Conservation (phyloP, 768 basidiomycete species). For the Exsudoporus frostii region DNA sequence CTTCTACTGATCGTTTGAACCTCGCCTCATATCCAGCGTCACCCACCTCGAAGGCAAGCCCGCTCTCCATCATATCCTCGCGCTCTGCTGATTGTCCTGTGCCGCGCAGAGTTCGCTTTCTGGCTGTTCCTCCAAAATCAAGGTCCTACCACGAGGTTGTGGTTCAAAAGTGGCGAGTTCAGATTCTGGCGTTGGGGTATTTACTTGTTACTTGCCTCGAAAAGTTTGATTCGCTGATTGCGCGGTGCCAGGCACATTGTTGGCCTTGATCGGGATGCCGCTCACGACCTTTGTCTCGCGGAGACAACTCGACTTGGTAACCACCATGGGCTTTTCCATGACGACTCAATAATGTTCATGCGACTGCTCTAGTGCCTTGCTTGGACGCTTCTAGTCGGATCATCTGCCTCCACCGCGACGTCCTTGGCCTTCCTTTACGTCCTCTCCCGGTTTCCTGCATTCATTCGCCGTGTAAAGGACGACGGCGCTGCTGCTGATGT, state of each 20-base stretch:
- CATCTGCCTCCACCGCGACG: conserved; percentile 61
- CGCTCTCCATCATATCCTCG: not conserved
- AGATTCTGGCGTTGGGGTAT: conserved; percentile 67
- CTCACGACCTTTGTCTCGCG: conserved; percentile 61
- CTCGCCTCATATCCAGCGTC: conserved; percentile 39
- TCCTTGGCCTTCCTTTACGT: conserved; percentile 72
- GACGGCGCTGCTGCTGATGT: conserved; percentile 75
- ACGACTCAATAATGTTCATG: conserved; percentile 10
- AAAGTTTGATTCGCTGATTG: conserved; percentile 11
- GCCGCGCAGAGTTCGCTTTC: conserved; percentile 61
- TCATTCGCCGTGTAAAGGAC: conserved; percentile 65
- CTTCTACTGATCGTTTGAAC: conserved; percentile 2
- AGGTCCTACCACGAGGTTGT: conserved; percentile 63
- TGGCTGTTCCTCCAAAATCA: conserved; percentile 84
- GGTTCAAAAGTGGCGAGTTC: conserved; percentile 83
- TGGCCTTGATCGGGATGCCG: conserved; percentile 70
- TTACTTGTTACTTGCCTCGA: not conserved
- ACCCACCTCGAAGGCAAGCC: conserved; percentile 76
- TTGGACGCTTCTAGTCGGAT: conserved; percentile 75
- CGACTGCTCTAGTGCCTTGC: conserved; percentile 51
- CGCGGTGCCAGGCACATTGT: conserved; percentile 50
- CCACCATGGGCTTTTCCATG: not conserved
- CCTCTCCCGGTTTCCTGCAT: conserved; percentile 64
- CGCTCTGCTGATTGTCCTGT: conserved; percentile 2
- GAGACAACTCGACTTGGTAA: conserved; percentile 55